A percentile compares a stretch with the other conserved stretches of the same genome.
phyloP scores from a whole-genome alignment of 2,329 filamentous ascomycete species.

The Colletotrichum paranaense region DNA sequence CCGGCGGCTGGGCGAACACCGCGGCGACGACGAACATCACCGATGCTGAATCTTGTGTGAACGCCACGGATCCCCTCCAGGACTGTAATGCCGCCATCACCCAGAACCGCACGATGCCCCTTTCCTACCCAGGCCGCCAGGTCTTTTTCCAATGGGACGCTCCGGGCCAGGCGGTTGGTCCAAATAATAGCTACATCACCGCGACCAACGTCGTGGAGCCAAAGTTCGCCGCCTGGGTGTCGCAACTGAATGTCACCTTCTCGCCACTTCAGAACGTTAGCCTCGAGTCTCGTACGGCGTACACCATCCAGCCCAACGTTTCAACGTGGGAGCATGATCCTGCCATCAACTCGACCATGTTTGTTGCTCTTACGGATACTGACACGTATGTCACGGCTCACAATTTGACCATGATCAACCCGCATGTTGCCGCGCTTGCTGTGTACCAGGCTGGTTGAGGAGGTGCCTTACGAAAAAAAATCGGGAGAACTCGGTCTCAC shows the following conservation, averaged over 20 bases:
- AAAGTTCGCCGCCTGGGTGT: slow-evolving; percentile 79
- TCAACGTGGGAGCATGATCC: slow-evolving; percentile 76
- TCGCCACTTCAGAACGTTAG: slow-evolving; percentile 67
- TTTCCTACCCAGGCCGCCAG: slow-evolving; percentile 79
- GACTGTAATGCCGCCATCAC: slow-evolving; percentile 74
- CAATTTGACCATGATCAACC: slow-evolving; percentile 79
- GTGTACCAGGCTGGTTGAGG: slow-evolving; percentile 81
- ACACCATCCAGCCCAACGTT: slow-evolving; percentile 78
- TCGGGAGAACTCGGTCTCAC: too few relatives aligned
- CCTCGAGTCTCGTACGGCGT: slow-evolving; percentile 61
- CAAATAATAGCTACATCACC: slow-evolving; percentile 86
- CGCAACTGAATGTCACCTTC: slow-evolving; percentile 82
- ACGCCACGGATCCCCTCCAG: slow-evolving; percentile 63
- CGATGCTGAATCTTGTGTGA: slow-evolving; percentile 64
- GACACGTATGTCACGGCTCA: slow-evolving; percentile 79
- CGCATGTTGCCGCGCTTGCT: slow-evolving; percentile 79
- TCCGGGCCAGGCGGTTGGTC: slow-evolving; percentile 76
- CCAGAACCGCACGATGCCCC: slow-evolving; percentile 75
- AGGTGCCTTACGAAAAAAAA: too few relatives aligned
- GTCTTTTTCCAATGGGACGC: slow-evolving; percentile 80
- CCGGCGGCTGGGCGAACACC: slow-evolving; percentile 68
- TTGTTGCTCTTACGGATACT: slow-evolving; percentile 78
- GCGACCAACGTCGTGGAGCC: slow-evolving; percentile 67
- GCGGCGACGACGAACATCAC: slow-evolving; percentile 59
- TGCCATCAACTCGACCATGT: slow-evolving; percentile 82